A percentile compares a stretch with the other conserved stretches of the same genome.
These are phyloP conservation scores for Typha latifolia DNA, from an alignment of 176 grass and related monocot species.

Conservation along the genomic window DNA sequence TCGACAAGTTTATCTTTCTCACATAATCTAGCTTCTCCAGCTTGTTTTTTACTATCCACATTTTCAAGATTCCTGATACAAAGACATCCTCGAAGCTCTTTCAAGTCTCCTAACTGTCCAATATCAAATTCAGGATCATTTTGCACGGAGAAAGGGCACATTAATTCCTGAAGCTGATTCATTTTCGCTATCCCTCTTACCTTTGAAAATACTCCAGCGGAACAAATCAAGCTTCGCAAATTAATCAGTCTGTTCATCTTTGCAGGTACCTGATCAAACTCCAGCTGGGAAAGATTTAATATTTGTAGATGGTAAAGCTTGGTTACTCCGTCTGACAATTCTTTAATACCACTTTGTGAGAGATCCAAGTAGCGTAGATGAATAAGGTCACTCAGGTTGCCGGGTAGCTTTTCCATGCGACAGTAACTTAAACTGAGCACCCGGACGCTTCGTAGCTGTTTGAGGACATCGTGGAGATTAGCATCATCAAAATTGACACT, in stretches of 20 bases:
- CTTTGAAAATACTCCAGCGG: neutral
- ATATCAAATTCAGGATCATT: neutral
- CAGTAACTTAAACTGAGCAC: no score
- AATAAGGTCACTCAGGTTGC: no score
- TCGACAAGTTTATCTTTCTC: neutral
- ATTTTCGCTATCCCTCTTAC: neutral
- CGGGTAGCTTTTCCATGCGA: no score
- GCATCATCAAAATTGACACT: no score
- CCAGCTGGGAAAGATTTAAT: neutral
- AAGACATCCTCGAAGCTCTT: neutral
- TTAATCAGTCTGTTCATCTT: neutral
- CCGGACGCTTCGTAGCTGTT: no score
- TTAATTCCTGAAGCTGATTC: neutral
- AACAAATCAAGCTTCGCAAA: neutral
- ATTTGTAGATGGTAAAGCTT: neutral
- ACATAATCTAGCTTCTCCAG: neutral
- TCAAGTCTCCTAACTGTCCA: neutral
- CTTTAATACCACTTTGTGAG: no score
- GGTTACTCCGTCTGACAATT: neutral
- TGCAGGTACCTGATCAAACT: neutral
- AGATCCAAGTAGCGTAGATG: no score
- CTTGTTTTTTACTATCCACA: neutral
- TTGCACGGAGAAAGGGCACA: neutral
- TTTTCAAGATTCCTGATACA: neutral
- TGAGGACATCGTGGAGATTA: no score